Evolutionary conservation across 495 filamentous ascomycete species (phyloP), one percentile per base, ranked within the genome.

Genomic region (Penicillium canariense): DNA sequence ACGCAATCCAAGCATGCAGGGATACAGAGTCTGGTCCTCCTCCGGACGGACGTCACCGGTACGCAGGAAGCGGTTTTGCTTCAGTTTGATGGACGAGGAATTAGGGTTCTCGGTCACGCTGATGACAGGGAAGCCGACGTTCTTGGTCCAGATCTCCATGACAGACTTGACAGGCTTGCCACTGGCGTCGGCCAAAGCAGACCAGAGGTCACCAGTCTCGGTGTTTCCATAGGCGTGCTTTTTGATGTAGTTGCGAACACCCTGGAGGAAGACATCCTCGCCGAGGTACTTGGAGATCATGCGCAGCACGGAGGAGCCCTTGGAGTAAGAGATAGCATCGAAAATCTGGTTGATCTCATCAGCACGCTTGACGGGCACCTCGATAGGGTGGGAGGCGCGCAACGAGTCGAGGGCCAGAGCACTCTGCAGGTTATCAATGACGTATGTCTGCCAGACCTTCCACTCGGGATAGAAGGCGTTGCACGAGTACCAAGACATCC

Each of bases 271-370:
- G 30, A 82, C 79, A 34, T 97, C 89, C 70, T 96, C 92, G 48
- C 94, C 94, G 22, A 98, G 80, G 60, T 95, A 93, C 59, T 89
- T 94, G 25, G 93, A 96, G 54, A 98, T 90, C 94, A 98, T 98
- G 67, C 94, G 87, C 52, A 98, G 81, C 11, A 97, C 92, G 60
- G 90, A 95, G 3, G 90, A 96, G 14, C 94, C 94, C 78, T 98
- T 98, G 27, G 88, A 90, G 74, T 98, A 97, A 3, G 93, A 96
- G 58, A 97, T 98, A 42, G 90, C 90, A 70, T 98, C 94, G 66
- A 98, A 98, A 65, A 98, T 96, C 75, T 98, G 93, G 73, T 96
- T 95, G 72, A 98, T 90, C 71, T 97, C 91, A 59, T 95, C 89
- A 31, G 93, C 91, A 52, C 84, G 85, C 79, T 96, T 95, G 49